Conservation (phyloP, 208 protist genomes). For the Trypanosoma avium region DNA sequence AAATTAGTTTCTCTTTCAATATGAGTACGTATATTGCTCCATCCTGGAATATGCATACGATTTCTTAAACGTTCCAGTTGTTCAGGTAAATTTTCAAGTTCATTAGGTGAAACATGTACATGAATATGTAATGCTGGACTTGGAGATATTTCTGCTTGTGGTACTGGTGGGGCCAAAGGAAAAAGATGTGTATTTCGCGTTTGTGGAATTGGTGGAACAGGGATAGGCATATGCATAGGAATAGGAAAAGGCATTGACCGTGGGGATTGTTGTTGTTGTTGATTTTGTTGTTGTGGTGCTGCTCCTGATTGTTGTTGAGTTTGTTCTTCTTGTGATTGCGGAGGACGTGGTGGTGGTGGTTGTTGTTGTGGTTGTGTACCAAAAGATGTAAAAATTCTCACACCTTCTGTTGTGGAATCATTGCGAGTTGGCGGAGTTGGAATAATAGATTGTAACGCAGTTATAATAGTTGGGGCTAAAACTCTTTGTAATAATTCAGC, state of each 20-base stretch:
- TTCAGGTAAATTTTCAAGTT: slow-evolving; percentile 60
- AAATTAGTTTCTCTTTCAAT: no score
- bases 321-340: slow-evolving; percentile 27
- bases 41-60: slow-evolving; percentile 22
- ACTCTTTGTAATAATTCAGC: no score
- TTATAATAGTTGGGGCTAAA: no score
- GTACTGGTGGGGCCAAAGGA: slow-evolving; percentile 3
- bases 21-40: slow-evolving; percentile 14
- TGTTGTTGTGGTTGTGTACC: slow-evolving; percentile 15
- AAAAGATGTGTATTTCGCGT: background rate
- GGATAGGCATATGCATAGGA: no score
- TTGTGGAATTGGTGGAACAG: no score
- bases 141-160: background rate
- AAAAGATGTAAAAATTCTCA: slow-evolving; percentile 12
- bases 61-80: slow-evolving; percentile 41
- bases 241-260: no score
- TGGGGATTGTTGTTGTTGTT: background rate
- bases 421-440: no score
- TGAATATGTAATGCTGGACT: slow-evolving; percentile 60
- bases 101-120: slow-evolving; percentile 63
- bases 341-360: slow-evolving; percentile 12
- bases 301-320: slow-evolving; percentile 16
- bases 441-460: background rate
- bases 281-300: background rate
- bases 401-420: slow-evolving; percentile 10